Conservation (phyloP, 176 grass and related monocot species). For the Zoysia japonica region DNA sequence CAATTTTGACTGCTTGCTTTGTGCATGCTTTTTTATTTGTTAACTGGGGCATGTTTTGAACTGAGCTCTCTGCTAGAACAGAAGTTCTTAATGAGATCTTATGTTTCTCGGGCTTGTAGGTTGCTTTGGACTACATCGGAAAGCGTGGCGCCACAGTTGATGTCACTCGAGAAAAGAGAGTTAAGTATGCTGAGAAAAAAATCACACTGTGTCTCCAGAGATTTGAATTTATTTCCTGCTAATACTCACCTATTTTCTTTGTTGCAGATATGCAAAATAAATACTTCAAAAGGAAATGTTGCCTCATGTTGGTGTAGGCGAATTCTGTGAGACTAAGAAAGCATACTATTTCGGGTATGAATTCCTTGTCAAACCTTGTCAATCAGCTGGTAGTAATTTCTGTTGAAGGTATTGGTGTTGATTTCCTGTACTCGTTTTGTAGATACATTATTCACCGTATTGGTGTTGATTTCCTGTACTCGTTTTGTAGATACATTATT, state of each 20-base stretch:
- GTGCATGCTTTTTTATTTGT: conserved; percentile 15
- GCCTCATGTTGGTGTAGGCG: conserved; percentile 93
- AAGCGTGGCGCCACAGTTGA: conserved; percentile 97
- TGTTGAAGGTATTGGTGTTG: conserved; percentile 17
- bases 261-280: conserved; percentile 80
- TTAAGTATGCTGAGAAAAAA: conserved; percentile 60
- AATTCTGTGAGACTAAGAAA: conserved; percentile 99
- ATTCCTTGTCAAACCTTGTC: conserved; percentile 8
- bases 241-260: conserved; percentile 14
- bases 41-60: background rate
- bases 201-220: background rate
- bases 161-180: conserved; percentile 87
- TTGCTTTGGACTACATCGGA: conserved; percentile 96
- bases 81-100: no score
- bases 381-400: conserved; percentile 26
- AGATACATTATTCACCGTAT: no score
- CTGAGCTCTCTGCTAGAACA: conserved; percentile 9
- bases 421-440: conserved; percentile 38
- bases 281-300: conserved; percentile 99
- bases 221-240: background rate
- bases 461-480: no score
- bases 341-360: conserved; percentile 96
- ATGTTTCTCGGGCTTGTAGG: conserved; percentile 49
- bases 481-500: conserved; percentile 89
- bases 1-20: background rate